Evolutionary conservation across 768 basidiomycete species (phyloP).

Genomic region (Leccinum olivaceopallidum): DNA sequence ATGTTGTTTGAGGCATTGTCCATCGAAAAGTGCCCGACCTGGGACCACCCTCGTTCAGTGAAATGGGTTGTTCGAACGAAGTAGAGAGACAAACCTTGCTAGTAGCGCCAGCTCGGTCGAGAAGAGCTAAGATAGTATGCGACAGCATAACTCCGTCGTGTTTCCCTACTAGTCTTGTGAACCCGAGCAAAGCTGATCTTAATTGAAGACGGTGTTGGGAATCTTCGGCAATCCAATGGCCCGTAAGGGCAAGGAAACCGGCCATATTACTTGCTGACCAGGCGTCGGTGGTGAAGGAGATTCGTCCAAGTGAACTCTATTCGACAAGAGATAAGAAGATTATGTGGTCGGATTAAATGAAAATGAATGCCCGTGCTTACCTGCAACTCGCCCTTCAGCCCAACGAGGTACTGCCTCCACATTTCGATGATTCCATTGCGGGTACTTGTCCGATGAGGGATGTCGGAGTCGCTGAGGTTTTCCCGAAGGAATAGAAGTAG

Average conservation of each 20-base stretch:
- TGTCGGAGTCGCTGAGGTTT: neutral
- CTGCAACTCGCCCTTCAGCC: neutral
- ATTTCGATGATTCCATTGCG: neutral
- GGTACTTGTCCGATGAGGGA: neutral
- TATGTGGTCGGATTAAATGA: neutral
- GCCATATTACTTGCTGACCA: neutral
- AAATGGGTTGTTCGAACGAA: too few relatives aligned
- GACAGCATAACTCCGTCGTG: neutral
- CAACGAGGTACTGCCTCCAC: neutral
- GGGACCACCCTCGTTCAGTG: too few relatives aligned
- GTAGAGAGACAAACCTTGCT: neutral
- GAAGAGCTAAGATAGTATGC: neutral
- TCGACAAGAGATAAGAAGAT: neutral
- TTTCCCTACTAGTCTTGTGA: neutral
- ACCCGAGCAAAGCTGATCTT: neutral
- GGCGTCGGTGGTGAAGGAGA: neutral
- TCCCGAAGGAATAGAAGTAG: neutral
- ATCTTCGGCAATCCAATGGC: neutral
- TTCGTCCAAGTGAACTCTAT: neutral
- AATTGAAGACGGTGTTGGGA: neutral
- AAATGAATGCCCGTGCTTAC: neutral
- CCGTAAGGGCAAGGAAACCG: neutral
- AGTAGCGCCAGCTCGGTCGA: neutral
- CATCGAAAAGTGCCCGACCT: neutral
- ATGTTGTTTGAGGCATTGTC: neutral